Conservation (phyloP, 2,329 filamentous ascomycete species). For the Penicillium sp. region DNA sequence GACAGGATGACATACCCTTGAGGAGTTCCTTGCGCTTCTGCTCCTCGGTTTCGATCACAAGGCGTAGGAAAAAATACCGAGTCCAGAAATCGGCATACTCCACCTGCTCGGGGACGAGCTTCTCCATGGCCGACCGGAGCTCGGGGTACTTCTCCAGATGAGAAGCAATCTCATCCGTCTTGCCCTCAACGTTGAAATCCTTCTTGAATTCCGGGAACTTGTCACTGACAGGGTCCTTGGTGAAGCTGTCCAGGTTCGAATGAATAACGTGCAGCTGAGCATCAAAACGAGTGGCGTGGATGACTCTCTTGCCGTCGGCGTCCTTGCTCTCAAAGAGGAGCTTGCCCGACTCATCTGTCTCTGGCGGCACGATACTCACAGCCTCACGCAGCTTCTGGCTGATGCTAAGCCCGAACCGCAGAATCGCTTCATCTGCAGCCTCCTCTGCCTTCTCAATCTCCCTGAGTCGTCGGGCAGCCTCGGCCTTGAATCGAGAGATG, state of each 20-base stretch:
- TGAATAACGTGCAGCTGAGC: slow-evolving; percentile 96
- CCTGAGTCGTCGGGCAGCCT: slow-evolving; percentile 79
- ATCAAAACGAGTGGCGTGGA: slow-evolving; percentile 91
- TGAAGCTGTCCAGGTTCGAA: slow-evolving; percentile 75
- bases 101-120: slow-evolving; percentile 88
- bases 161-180: slow-evolving; percentile 76
- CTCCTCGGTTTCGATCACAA: slow-evolving; percentile 91
- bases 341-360: slow-evolving; percentile 51
- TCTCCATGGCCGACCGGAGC: slow-evolving; percentile 86
- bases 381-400: slow-evolving; percentile 87
- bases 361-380: slow-evolving; percentile 77
- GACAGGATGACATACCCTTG: slow-evolving; percentile 64
- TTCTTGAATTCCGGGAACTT: slow-evolving; percentile 73
- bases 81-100: slow-evolving; percentile 88
- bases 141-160: slow-evolving; percentile 87
- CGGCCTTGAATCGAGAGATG: slow-evolving; percentile 69
- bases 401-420: slow-evolving; percentile 87
- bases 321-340: slow-evolving; percentile 94
- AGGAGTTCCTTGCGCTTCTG: slow-evolving; percentile 81
- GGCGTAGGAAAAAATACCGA: slow-evolving; percentile 90
- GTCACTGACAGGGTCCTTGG: slow-evolving; percentile 70
- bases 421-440: slow-evolving; percentile 88
- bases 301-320: slow-evolving; percentile 81
- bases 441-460: slow-evolving; percentile 91
- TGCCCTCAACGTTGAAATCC: slow-evolving; percentile 74